Conservation (phyloP, 2,329 filamentous ascomycete species). For the Emergomyces orientalis region DNA sequence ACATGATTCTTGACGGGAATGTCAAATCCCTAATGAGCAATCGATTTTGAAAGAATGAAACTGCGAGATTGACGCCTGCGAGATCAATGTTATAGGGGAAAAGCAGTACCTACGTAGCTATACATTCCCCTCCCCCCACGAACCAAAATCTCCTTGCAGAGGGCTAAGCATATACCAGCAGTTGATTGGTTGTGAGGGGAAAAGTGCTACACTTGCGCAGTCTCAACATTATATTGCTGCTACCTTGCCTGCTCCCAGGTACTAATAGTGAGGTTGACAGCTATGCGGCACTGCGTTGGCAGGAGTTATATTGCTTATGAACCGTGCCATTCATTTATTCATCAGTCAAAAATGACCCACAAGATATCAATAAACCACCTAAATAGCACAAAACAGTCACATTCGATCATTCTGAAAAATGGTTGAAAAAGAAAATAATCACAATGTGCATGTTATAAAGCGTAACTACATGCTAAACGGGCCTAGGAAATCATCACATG, state of each 20-base stretch:
- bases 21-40: conserved; percentile 12
- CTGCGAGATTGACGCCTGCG: conserved; percentile 2
- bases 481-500: neutral
- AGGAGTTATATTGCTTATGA: too few relatives aligned
- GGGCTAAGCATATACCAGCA: too few relatives aligned
- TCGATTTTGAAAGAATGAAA: conserved; percentile 6
- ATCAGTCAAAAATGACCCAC: neutral
- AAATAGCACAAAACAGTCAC: neutral
- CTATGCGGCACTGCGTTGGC: too few relatives aligned
- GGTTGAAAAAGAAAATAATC: neutral
- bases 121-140: too few relatives aligned
- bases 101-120: too few relatives aligned
- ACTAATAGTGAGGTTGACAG: too few relatives aligned
- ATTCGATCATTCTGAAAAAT: neutral
- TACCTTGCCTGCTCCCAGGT: too few relatives aligned
- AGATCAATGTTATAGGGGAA: conserved; percentile 2
- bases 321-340: too few relatives aligned
- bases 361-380: neutral
- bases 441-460: neutral
- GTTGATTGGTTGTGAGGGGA: too few relatives aligned
- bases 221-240: too few relatives aligned
- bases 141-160: too few relatives aligned
- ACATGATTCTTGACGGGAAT: conserved; percentile 1
- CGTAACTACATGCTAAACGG: neutral
- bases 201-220: too few relatives aligned